Percentiles rank a stretch among this genome's conserved stretches.
phyloP scores from a whole-genome alignment of 2,329 filamentous ascomycete species.

The Oidium heveae region DNA sequence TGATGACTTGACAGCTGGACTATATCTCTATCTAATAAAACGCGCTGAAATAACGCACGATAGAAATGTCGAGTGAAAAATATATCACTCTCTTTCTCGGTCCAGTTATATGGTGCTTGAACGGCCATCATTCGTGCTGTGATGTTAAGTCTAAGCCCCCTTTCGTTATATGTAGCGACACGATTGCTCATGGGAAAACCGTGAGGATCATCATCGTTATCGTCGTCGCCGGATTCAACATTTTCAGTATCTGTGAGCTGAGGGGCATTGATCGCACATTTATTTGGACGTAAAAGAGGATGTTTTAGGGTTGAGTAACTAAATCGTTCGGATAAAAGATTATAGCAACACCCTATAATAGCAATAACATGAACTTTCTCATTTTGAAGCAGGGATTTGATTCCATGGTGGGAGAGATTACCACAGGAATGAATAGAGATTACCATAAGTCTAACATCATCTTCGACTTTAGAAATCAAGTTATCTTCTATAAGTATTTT shows the following conservation, averaged over 20 bases:
- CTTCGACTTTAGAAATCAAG: slow-evolving; percentile 1
- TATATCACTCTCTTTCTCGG: slow-evolving; percentile 46
- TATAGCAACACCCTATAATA: slow-evolving; percentile 96
- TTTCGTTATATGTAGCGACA: slow-evolving; percentile 29
- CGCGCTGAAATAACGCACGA: slow-evolving; percentile 66
- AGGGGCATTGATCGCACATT: slow-evolving; percentile 36
- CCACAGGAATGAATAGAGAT: slow-evolving; percentile 94
- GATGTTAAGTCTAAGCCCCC: slow-evolving; percentile 67
- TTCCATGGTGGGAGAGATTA: slow-evolving; percentile 85
- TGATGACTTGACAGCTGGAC: slow-evolving; percentile 27
- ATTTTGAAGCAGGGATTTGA: slow-evolving; percentile 67
- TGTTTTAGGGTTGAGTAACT: slow-evolving; percentile 72
- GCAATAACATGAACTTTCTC: slow-evolving; percentile 69
- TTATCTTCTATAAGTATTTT: slow-evolving; percentile 2
- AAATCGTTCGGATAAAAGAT: slow-evolving; percentile 73
- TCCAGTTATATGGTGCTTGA: slow-evolving; percentile 88
- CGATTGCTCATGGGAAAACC: slow-evolving; percentile 79
- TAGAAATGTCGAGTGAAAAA: slow-evolving; percentile 93
- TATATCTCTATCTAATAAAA: slow-evolving; percentile 70
- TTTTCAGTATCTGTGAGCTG: slow-evolving; percentile 36
- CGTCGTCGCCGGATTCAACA: slow-evolving; percentile 18
- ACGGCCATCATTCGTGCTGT: slow-evolving; percentile 97
- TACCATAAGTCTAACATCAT: slow-evolving; percentile 36
- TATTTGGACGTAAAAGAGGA: slow-evolving; percentile 43
- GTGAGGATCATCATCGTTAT: slow-evolving; percentile 46